Evolutionary conservation across 805 yeast species (phyloP), one percentile per base, ranked within the genome.

Genomic region (Wickerhamiella hasegawae): DNA sequence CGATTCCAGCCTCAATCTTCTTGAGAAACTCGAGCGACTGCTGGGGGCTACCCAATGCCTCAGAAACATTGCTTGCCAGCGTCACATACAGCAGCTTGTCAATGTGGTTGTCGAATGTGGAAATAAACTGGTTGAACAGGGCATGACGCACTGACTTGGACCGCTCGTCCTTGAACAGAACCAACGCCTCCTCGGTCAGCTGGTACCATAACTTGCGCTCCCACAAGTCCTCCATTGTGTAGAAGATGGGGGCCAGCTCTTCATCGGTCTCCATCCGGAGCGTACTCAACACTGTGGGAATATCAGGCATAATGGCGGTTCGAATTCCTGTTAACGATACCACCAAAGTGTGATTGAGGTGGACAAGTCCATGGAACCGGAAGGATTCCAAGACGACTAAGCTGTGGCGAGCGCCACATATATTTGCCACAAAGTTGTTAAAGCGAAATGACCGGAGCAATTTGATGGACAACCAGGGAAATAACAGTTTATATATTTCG

Each of bases 191-290:
- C 41, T 71, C 69, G 2, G 95, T 81, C 52, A 90, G 68, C 62
- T 90, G 97, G 60, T 78, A 92, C 96, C 96, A 90, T 53, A 87
- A 68, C 56, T 83, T 84, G 46, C 94, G 66, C 51, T 84, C 94
- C 59, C 82, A 79, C 38, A 65, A 63, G 48, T 83, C 94, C 51
- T 85, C 96, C 52, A 87, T 68, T 35, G 71, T 68, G 51, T 71
- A 75, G 47, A 78, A 68, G 5, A 65, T 54, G 20, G 73, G 69
- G 8, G 72, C 62, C 35, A 84, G 62, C 27, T 76, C 82, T 3
- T 69, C 60, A 39, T 77, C 81, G 4, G 74, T 64, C 49, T 75
- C 78, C 47, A 66, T 65, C 35, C 93, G 71, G 35, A 83, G 62
- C 3, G 73, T 66, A 18, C 71, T 68, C 45, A 76, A 62, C 5